Conservation (phyloP, 1,139 yeast genomes). For the Saccharomyces hybrid region DNA sequence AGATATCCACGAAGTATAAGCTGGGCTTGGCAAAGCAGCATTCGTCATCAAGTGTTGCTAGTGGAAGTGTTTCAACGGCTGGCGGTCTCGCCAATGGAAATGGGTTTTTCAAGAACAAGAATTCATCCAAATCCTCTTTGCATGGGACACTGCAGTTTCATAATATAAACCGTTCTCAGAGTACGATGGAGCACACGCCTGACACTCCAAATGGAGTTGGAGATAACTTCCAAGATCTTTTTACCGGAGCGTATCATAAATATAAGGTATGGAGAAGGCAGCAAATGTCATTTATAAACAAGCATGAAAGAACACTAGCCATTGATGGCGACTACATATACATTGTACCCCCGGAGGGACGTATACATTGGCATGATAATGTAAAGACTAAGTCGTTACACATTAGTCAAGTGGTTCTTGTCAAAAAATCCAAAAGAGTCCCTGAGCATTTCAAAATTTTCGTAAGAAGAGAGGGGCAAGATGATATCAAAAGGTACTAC, state of each 20-base stretch:
- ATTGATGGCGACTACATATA: slow-evolving; percentile 92
- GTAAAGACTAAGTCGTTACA: slow-evolving; percentile 85
- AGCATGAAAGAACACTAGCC: slow-evolving; percentile 77
- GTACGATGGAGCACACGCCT: slow-evolving; percentile 8
- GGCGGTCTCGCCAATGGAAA: slow-evolving; percentile 4
- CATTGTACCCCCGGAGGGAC: slow-evolving; percentile 74
- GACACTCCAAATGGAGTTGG: slow-evolving; percentile 12
- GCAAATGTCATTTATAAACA: slow-evolving; percentile 64
- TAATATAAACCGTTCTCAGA: slow-evolving; percentile 14
- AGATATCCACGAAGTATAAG: slow-evolving; percentile 19
- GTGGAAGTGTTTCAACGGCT: slow-evolving; percentile 8
- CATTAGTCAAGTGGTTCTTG: slow-evolving; percentile 64
- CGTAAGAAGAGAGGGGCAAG: slow-evolving; percentile 47
- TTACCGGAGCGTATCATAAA: slow-evolving; percentile 37
- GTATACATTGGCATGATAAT: slow-evolving; percentile 55
- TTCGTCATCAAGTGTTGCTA: slow-evolving; percentile 12
- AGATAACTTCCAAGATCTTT: slow-evolving; percentile 25
- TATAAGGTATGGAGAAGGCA: slow-evolving; percentile 86
- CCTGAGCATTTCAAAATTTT: slow-evolving; percentile 78
- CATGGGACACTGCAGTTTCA: slow-evolving; percentile 20
- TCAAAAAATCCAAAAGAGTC: slow-evolving; percentile 71
- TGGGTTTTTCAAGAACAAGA: slow-evolving; percentile 27
- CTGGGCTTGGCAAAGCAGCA: slow-evolving; percentile 17
- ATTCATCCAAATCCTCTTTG: slow-evolving; percentile 27
- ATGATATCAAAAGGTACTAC: slow-evolving; percentile 70